phyloP scores from a whole-genome alignment of 768 basidiomycete genomes.

The Sarcodon sp. region DNA sequence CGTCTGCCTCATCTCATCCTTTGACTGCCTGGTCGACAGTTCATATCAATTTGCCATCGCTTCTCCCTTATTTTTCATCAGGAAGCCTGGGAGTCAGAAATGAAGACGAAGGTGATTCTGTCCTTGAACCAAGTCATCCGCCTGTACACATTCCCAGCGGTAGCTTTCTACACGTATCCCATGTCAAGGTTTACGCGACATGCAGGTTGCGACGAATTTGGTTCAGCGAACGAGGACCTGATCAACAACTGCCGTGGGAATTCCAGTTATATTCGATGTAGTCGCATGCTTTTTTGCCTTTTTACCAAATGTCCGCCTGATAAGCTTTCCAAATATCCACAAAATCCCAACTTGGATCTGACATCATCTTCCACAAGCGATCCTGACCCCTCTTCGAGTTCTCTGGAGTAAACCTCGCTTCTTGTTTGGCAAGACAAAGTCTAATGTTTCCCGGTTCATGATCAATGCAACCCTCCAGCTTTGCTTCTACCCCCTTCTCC shows the following conservation, averaged over 20 bases:
- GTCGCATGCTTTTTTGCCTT: no score
- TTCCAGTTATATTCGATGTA: conserved; percentile 48
- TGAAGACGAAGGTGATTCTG: conserved; percentile 7
- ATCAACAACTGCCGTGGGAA: conserved; percentile 55
- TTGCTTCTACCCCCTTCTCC: no score
- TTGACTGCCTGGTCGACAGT: conserved; percentile 65
- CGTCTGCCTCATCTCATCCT: conserved; percentile 34
- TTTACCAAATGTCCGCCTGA: no score
- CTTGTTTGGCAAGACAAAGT: no score
- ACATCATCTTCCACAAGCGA: no score
- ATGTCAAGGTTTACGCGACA: conserved; percentile 64
- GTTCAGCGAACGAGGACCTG: conserved; percentile 46
- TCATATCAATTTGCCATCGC: conserved; percentile 41
- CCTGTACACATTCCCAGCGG: conserved; percentile 28
- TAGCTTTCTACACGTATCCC: conserved; percentile 53
- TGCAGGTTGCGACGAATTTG: conserved; percentile 70
- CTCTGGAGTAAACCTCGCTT: no score
- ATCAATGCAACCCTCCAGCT: no score
- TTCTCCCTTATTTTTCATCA: conserved; percentile 51
- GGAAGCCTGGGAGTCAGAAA: conserved; percentile 17
- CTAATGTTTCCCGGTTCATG: no score
- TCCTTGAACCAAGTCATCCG: background rate
- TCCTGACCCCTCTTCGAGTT: no score
- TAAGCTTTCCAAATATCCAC: no score
- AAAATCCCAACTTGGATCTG: no score